A percentile compares a stretch with the other conserved stretches of the same genome.
These are phyloP conservation scores for Tubosaeta brunneosetosa DNA, from an alignment of 768 basidiomycete genomes.

Conservation along the genomic window DNA sequence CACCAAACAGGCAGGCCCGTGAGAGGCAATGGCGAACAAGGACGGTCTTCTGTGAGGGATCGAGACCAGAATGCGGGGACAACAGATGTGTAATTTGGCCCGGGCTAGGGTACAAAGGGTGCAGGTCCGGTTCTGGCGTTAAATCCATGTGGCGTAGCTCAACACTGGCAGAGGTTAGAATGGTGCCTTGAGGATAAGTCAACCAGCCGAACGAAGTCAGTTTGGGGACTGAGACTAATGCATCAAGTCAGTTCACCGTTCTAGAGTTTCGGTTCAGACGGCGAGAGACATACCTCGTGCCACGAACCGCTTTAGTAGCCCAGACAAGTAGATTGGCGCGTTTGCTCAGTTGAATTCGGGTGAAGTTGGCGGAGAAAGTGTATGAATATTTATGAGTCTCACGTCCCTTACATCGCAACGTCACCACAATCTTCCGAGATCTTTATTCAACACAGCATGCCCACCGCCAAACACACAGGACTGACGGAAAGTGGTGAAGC, in stretches of 20 bases:
- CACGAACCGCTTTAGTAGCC: conserved; percentile 4
- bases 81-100: conserved; percentile 58
- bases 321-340: background rate
- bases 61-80: conserved; percentile 62
- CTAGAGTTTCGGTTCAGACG: conserved; percentile 18
- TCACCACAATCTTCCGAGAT: background rate
- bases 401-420: background rate
- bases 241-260: conserved; percentile 2
- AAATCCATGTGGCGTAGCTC: conserved; percentile 45
- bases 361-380: conserved; percentile 4
- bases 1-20: conserved; percentile 76
- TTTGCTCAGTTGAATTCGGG: background rate
- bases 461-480: conserved; percentile 51
- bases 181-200: conserved; percentile 3
- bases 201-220: conserved; percentile 7
- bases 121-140: conserved; percentile 72
- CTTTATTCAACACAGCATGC: conserved; percentile 34
- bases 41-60: conserved; percentile 60
- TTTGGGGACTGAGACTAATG: conserved; percentile 4
- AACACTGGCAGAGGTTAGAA: conserved; percentile 15
- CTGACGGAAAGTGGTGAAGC: conserved; percentile 26
- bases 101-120: conserved; percentile 72
- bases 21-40: conserved; percentile 70
- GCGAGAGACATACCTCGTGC: conserved; percentile 7
- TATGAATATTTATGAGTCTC: background rate